Conservation (phyloP, 2,329 filamentous ascomycete species). For the Aaosphaeria arxii region DNA sequence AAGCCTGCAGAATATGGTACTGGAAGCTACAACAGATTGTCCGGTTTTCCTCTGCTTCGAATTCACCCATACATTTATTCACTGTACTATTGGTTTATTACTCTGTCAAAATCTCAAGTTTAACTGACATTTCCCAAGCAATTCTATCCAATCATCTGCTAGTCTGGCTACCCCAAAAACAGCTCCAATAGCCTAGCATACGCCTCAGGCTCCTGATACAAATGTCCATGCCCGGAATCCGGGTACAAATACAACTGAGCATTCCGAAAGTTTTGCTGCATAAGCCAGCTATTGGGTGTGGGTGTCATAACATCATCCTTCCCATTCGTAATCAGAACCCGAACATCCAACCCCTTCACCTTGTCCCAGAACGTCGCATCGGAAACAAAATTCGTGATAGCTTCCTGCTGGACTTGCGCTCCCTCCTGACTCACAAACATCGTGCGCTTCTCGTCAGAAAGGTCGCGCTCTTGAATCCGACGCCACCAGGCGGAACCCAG, state of each 20-base stretch:
- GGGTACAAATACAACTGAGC: constrained; percentile 10
- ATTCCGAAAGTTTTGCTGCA: neutral
- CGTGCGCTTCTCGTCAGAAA: neutral
- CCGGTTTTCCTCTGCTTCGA: no score
- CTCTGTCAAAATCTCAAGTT: neutral
- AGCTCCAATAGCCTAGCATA: neutral
- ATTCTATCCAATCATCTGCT: neutral
- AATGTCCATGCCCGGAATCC: constrained; percentile 9
- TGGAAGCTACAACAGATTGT: no score
- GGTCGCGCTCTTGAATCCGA: neutral
- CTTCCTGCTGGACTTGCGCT: neutral
- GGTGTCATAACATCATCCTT: constrained; percentile 3
- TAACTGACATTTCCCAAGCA: no score
- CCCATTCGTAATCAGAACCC: constrained; percentile 1
- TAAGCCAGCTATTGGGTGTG: constrained; percentile 1
- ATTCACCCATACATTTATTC: neutral
- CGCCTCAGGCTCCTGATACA: constrained; percentile 7
- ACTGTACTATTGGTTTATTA: neutral
- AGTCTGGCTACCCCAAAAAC: neutral
- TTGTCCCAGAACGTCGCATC: neutral
- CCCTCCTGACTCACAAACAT: neutral
- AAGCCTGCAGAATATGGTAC: no score
- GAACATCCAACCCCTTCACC: neutral
- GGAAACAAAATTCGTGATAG: neutral
- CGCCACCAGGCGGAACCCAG: neutral